Conservation (phyloP, 495 filamentous ascomycete species). For the Hypoxylon fragiforme region DNA sequence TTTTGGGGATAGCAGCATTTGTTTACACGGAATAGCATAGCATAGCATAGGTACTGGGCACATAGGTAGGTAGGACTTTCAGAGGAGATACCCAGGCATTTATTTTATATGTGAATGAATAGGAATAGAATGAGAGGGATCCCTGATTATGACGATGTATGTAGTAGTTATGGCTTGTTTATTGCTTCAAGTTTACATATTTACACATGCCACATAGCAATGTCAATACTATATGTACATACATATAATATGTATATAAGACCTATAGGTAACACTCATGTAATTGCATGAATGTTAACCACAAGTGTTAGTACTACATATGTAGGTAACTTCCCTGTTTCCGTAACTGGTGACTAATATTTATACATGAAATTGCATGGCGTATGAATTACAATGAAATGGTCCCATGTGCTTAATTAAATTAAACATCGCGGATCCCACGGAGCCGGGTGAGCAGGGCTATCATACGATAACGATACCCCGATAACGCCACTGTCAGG, state of each 20-base stretch:
- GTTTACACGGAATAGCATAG: slow-evolving; percentile 20
- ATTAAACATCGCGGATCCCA: slow-evolving; percentile 17
- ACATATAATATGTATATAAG: no score
- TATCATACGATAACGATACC: slow-evolving; percentile 39
- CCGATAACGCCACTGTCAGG: slow-evolving; percentile 40
- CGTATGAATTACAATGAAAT: not conserved
- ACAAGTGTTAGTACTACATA: not conserved
- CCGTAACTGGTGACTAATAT: not conserved
- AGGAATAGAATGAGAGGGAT: not conserved
- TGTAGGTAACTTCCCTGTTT: no score
- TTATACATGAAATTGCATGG: slow-evolving; percentile 6
- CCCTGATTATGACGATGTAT: no score
- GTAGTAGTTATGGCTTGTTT: no score
- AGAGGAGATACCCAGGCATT: slow-evolving; percentile 28
- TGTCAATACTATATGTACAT: no score
- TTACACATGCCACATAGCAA: no score
- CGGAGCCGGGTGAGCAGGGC: slow-evolving; percentile 19
- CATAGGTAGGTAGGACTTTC: slow-evolving; percentile 1
- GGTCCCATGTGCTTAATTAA: not conserved
- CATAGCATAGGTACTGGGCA: no score
- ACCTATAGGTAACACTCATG: not conserved
- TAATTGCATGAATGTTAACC: not conserved
- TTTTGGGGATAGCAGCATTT: no score
- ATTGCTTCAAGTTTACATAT: no score
- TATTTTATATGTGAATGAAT: slow-evolving; percentile 1